These are phyloP conservation scores for Tetrahymena malaccensis DNA, from an alignment of 73 alveolate species.

Conservation along the genomic window DNA sequence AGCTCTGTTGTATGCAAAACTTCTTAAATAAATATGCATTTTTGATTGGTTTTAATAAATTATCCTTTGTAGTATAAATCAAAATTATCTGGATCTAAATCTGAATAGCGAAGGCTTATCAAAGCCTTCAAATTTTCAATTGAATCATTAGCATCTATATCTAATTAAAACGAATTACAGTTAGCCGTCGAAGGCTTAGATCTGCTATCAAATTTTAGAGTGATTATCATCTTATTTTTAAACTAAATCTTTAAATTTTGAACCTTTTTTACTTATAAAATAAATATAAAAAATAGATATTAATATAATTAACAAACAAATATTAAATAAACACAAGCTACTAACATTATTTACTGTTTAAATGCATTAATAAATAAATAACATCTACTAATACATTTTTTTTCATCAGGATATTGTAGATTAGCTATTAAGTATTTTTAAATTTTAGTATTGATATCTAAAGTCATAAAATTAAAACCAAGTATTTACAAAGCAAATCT, in stretches of 20 bases:
- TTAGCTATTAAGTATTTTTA: too few species aligned
- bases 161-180: background rate
- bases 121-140: background rate
- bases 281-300: background rate
- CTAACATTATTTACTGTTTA: too few species aligned
- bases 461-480: too few species aligned
- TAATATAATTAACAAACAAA: too few species aligned
- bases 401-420: too few species aligned
- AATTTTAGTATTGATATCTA: too few species aligned
- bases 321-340: background rate
- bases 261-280: background rate
- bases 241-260: background rate
- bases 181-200: background rate
- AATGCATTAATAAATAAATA: too few species aligned
- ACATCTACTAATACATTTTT: too few species aligned
- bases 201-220: background rate
- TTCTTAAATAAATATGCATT: background rate
- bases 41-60: background rate
- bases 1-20: background rate
- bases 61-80: background rate
- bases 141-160: background rate
- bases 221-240: background rate
- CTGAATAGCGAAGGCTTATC: background rate
- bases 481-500: too few species aligned
- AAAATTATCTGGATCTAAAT: background rate